Conservation (phyloP, 352 stramenopile species). For the Peronospora farinosa region DNA sequence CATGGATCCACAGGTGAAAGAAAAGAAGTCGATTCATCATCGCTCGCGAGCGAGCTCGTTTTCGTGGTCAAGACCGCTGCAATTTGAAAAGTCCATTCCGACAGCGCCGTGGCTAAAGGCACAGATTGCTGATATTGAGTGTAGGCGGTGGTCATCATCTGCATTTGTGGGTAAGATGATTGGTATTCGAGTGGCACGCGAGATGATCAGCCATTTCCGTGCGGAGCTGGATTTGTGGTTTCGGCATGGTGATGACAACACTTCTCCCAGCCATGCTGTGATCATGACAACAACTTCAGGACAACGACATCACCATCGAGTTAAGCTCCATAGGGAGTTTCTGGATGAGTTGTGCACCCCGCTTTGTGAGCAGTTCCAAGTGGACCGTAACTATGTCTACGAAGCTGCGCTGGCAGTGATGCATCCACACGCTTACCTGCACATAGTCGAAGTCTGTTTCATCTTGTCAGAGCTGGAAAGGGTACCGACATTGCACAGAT, state of each 20-base stretch:
- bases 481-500: conserved; percentile 55
- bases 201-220: conserved; percentile 85
- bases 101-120: conserved; percentile 63
- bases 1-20: conserved; percentile 17
- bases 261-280: conserved; percentile 11
- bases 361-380: conserved; percentile 71
- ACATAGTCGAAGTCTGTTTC: conserved; percentile 81
- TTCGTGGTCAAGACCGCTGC: conserved; percentile 36
- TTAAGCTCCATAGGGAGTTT: conserved; percentile 53
- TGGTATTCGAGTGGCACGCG: conserved; percentile 68
- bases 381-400: conserved; percentile 73
- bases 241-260: conserved; percentile 19
- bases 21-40: conserved; percentile 20
- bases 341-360: conserved; percentile 67
- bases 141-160: conserved; percentile 74
- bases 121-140: conserved; percentile 84
- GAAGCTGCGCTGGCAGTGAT: conserved; percentile 73
- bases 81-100: conserved; percentile 32
- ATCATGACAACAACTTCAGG: conserved; percentile 8
- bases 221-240: conserved; percentile 46
- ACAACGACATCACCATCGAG: conserved; percentile 19
- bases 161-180: conserved; percentile 86
- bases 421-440: conserved; percentile 72
- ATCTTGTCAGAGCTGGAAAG: conserved; percentile 58
- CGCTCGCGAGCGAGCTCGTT: conserved; percentile 34